A percentile compares a stretch with the other conserved stretches of the same genome.
Evolutionary conservation across 192 early-diverging fungal species (phyloP).

Genomic region (Paraglomus brasilianum): DNA sequence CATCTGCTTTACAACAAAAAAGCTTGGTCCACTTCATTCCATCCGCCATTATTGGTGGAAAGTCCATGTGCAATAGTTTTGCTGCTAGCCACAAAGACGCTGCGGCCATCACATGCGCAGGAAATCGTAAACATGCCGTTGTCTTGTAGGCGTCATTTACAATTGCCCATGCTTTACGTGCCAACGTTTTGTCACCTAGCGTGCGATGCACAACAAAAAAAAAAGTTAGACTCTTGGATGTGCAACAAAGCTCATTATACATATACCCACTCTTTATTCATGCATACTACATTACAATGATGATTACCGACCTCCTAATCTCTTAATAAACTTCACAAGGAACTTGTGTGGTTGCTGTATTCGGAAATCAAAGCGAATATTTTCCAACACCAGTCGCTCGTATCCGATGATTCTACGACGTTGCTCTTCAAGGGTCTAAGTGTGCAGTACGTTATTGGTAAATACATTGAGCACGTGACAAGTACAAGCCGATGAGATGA

Average conservation of each 20-base stretch:
- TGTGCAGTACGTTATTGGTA: background rate
- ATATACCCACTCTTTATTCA: conserved; percentile 13
- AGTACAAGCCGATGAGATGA: background rate
- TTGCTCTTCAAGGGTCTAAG: conserved; percentile 65
- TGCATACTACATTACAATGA: conserved; percentile 9
- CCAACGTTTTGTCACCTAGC: conserved; percentile 45
- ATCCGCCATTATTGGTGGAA: conserved; percentile 36
- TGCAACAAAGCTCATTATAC: background rate
- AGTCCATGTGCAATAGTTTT: conserved; percentile 39
- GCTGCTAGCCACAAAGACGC: conserved; percentile 61
- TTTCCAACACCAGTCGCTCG: conserved; percentile 75
- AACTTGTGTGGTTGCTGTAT: conserved; percentile 69
- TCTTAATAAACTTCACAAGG: conserved; percentile 70
- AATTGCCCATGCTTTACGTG: conserved; percentile 52
- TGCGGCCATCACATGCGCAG: conserved; percentile 62
- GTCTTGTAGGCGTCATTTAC: conserved; percentile 55
- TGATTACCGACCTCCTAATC: conserved; percentile 51
- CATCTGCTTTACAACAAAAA: conserved; percentile 48
- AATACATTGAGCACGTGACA: background rate
- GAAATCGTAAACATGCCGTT: conserved; percentile 57
- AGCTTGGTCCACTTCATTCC: conserved; percentile 50
- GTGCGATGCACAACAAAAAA: conserved; percentile 6
- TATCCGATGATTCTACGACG: conserved; percentile 59
- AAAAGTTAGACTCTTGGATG: background rate
- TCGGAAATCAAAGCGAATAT: conserved; percentile 81